Evolutionary conservation across 441 rosid genomes (phyloP), one percentile per base, ranked within the genome.

Genomic region (Euphorbia schlechtendalii): DNA sequence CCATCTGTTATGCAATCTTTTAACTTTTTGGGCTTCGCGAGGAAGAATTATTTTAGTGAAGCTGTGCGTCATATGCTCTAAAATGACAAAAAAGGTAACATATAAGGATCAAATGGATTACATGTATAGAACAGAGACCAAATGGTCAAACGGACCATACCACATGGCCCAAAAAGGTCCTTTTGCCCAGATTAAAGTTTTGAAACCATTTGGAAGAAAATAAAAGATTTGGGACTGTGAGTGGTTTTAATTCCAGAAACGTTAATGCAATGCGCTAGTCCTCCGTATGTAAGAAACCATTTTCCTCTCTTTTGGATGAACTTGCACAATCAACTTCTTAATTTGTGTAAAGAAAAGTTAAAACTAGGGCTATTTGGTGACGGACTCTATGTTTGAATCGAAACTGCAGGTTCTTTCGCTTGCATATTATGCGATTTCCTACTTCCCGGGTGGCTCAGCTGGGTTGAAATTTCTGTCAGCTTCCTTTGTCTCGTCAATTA

Each of bases 401-500:
- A 34, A 45, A 34, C 54, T 71, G 56, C 28, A 86, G 89, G 88
- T 84, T 40, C 64, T 86, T 59, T 77, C 84, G 0, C 81, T 84
- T 3, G 67, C 78, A 36, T 84, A 83, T 73, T 84, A 86, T 62
- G 78, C 72, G 9, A 66, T 84, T 28, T 86, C 93, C 48, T 86
- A 81, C 82, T 86, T 86, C 67, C 88, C 86, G 0, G 90, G 93
- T 46, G 88, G 93, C 56, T 83, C 90, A 46, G 28, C 83, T 43
- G 88, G 92, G 25, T 45, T 86, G 78, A 83, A 80, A 67, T 81
- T 86, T 61, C 69, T 86, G 8, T 75, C 84, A 0, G 78, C 90
- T 13, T 68, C 82, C 22, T 63, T 84, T 7, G 65, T 77, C 48
- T 80, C 88, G 5, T 70, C 88, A 0, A 65, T 80, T 25, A 25